These are phyloP conservation scores for Boletus edulis DNA, from an alignment of 768 basidiomycete genomes.

Conservation along the genomic window DNA sequence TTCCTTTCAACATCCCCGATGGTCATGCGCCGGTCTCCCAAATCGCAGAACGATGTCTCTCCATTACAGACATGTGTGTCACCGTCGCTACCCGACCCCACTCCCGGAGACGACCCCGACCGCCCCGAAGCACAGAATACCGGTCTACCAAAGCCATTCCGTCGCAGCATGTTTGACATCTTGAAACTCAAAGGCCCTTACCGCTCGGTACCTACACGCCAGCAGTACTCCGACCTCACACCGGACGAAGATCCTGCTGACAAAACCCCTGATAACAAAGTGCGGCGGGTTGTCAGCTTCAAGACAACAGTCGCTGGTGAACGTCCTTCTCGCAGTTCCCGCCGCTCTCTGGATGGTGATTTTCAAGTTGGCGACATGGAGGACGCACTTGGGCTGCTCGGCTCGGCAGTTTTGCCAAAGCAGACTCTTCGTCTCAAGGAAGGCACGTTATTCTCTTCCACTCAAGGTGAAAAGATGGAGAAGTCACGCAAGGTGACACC, in stretches of 20 bases:
- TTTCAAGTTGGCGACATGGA: not conserved
- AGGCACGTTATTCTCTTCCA: not conserved
- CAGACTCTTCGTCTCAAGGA: not conserved
- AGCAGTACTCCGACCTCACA: not conserved
- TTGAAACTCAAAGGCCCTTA: slow-evolving; percentile 14
- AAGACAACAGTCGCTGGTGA: not conserved
- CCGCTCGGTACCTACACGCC: not conserved
- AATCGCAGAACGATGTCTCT: not conserved
- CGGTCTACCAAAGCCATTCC: slow-evolving; percentile 13
- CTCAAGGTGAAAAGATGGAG: not conserved
- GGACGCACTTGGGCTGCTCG: not conserved
- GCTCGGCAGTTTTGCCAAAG: not conserved
- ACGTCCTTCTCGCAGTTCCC: not conserved
- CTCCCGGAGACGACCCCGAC: not conserved
- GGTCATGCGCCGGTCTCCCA: not conserved
- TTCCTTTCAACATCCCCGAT: slow-evolving; percentile 11
- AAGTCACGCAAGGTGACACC: slow-evolving; percentile 9
- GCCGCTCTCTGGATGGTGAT: not conserved
- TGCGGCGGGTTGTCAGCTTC: slow-evolving; percentile 1
- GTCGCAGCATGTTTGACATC: slow-evolving; percentile 22
- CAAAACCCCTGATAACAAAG: not conserved
- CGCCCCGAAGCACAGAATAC: not conserved
- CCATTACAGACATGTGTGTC: slow-evolving; percentile 5
- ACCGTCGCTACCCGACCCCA: not conserved
- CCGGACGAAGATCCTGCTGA: not conserved